Evolutionary conservation across 2,329 filamentous ascomycete species (phyloP), one percentile per base, ranked within the genome.

Genomic region (Pseudogymnoascus sp.): DNA sequence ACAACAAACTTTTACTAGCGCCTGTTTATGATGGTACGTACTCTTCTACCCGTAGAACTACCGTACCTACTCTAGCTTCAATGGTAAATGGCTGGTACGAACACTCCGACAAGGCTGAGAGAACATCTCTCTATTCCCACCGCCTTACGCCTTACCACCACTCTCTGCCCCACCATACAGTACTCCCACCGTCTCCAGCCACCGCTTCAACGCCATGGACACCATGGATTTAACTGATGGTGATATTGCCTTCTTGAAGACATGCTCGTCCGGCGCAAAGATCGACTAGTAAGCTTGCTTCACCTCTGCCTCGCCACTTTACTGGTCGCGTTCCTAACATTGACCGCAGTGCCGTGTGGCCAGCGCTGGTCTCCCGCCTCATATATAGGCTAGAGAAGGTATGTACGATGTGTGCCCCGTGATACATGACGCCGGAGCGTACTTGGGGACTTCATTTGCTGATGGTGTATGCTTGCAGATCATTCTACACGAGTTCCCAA

Each of bases 401-500:
- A 67, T 45, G 41, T n/a, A 42, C 5, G 0, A 61, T 49, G 60
- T 39, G 8, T 22, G 2, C 6, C 12, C 25, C 12, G 7, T 39
- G 14, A 39, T 60, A 28, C 5, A 35, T 22, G 28, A 22, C 35
- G n/a, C 9, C 9, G 11, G 6, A 2, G 49, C 28, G 6, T 33
- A 35, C 28, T 33, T 33, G 28, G 5, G 16, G 28, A 6, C n/a
- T 35, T 55, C 16, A 55, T 55, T 55, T 33, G 28, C 49, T 55
- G 16, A 55, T 22, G n/a, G n/a, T 55, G 16, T 22, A 62, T 23
- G 25, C 23, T 14, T 49, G 14, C 58, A 95, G 90, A 93, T 92
- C 67, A 84, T 89, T 41, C 83, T 84, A 73, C 81, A 85, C 72
- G 86, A 88, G 60, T 96, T 96, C 69, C 86, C 89, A 42, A 87